Evolutionary conservation across 1,284 basidiomycete genomes (phyloP).

Genomic region (Trichosporon sp.): DNA sequence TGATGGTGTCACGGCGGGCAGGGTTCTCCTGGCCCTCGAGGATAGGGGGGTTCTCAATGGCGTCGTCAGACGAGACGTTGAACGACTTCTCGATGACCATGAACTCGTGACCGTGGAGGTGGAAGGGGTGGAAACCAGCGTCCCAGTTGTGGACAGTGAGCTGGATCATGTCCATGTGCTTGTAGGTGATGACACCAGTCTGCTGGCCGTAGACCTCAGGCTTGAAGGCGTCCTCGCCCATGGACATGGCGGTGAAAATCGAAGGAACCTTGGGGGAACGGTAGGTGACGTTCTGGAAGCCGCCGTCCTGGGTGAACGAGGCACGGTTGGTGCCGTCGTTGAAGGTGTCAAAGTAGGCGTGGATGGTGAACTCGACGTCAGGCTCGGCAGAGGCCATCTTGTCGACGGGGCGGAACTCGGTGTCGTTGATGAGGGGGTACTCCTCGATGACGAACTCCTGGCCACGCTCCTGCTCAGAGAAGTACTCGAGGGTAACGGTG

Average conservation of each 20-base stretch:
- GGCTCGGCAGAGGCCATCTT: slow-evolving; percentile 47
- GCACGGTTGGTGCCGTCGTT: slow-evolving; percentile 58
- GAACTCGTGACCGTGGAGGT: slow-evolving; percentile 67
- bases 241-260: slow-evolving; percentile 71
- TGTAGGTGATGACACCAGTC: slow-evolving; percentile 70
- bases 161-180: slow-evolving; percentile 76
- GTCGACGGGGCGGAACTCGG: slow-evolving; percentile 54
- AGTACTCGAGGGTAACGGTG: slow-evolving; percentile 73
- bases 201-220: slow-evolving; percentile 71
- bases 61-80: slow-evolving; percentile 76
- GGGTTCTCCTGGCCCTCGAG: slow-evolving; percentile 78
- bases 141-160: slow-evolving; percentile 79
- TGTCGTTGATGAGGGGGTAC: slow-evolving; percentile 55
- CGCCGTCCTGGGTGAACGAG: slow-evolving; percentile 53
- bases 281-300: slow-evolving; percentile 52
- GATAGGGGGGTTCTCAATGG: slow-evolving; percentile 75
- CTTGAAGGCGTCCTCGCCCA: slow-evolving; percentile 71
- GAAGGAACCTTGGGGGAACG: slow-evolving; percentile 65
- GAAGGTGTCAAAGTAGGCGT: slow-evolving; percentile 59
- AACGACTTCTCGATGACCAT: slow-evolving; percentile 72
- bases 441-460: slow-evolving; percentile 27
- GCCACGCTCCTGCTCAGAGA: slow-evolving; percentile 50
- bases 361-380: slow-evolving; percentile 53
- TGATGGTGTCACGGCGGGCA: slow-evolving; percentile 70
- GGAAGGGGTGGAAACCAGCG: slow-evolving; percentile 59